Evolutionary conservation across 352 stramenopile species (phyloP).

Genomic region (Phytophthora nicotianae): DNA sequence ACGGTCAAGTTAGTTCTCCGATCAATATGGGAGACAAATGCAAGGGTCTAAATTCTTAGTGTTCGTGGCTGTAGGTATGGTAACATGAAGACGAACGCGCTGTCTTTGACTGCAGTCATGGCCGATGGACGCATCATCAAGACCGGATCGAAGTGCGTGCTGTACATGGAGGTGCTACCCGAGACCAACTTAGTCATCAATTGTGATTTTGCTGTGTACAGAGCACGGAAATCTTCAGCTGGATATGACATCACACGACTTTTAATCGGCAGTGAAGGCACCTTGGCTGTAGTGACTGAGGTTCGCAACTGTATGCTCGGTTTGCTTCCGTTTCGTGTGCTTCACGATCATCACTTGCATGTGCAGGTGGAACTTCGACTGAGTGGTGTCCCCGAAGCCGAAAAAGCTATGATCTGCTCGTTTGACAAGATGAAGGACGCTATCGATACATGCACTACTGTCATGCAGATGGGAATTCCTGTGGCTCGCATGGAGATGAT

Average conservation of each 20-base stretch:
- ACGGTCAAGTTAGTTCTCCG: slow-evolving; percentile 72
- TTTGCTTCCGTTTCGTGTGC: background rate
- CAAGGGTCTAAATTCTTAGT: slow-evolving; percentile 11
- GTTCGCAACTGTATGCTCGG: slow-evolving; percentile 9
- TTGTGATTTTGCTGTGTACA: slow-evolving; percentile 23
- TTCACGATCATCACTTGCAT: slow-evolving; percentile 1
- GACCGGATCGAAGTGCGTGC: slow-evolving; percentile 87
- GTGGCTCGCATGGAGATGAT: slow-evolving; percentile 87
- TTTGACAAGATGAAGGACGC: slow-evolving; percentile 90
- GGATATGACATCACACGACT: slow-evolving; percentile 95
- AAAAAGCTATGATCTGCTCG: slow-evolving; percentile 90
- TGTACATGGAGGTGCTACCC: slow-evolving; percentile 2
- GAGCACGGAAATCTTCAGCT: slow-evolving; percentile 93
- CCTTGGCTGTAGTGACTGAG: slow-evolving; percentile 94
- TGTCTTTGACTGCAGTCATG: slow-evolving; percentile 92
- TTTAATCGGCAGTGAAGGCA: slow-evolving; percentile 94
- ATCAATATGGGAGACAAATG: background rate
- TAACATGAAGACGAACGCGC: slow-evolving; percentile 96
- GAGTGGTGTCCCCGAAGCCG: slow-evolving; percentile 86
- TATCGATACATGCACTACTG: slow-evolving; percentile 69
- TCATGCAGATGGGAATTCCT: slow-evolving; percentile 86
- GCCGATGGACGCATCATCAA: slow-evolving; percentile 82
- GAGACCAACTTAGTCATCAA: background rate
- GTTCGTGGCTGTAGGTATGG: slow-evolving; percentile 41
- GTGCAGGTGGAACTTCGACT: slow-evolving; percentile 88